Evolutionary conservation across 1,284 basidiomycete species (phyloP).

Genomic region (Boletellus dicymbophilus): DNA sequence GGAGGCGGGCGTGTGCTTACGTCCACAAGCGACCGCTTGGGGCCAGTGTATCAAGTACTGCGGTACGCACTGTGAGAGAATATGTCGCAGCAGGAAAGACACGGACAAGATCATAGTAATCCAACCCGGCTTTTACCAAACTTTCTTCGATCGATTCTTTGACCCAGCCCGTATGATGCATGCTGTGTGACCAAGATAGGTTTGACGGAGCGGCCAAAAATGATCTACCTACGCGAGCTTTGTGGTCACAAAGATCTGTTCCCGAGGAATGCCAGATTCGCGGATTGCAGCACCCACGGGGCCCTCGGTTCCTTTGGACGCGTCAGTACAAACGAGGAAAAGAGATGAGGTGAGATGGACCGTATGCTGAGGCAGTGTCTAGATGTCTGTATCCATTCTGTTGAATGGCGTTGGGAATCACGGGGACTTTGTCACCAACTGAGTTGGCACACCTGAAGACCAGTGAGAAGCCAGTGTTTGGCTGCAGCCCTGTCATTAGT

Average conservation of each 20-base stretch:
- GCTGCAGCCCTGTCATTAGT: not conserved
- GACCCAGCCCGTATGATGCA: not conserved
- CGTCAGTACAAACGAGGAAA: not conserved
- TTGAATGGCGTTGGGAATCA: not conserved
- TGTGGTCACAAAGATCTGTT: constrained; percentile 14
- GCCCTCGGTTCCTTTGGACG: constrained; percentile 7
- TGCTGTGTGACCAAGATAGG: not conserved
- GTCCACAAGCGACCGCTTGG: constrained; percentile 1
- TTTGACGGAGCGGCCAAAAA: not conserved
- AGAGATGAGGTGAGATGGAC: not conserved
- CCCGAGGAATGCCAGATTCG: constrained; percentile 9
- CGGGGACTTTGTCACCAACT: not conserved
- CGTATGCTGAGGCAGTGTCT: constrained; percentile 3
- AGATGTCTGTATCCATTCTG: constrained; percentile 8
- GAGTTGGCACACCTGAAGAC: not conserved
- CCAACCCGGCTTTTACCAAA: constrained; percentile 2
- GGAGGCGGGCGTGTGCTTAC: not conserved
- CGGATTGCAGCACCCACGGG: constrained; percentile 7
- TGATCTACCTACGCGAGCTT: constrained; percentile 4
- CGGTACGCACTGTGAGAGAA: not conserved
- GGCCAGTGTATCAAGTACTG: constrained; percentile 8
- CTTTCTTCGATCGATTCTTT: constrained; percentile 4
- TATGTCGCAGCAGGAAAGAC: not conserved
- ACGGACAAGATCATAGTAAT: constrained; percentile 9
- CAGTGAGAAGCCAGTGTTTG: constrained; percentile 4